A percentile compares a stretch with the other conserved stretches of the same genome.
These are phyloP conservation scores for Coleophoma cylindrospora DNA, from an alignment of 2,329 filamentous ascomycete species.

Conservation along the genomic window DNA sequence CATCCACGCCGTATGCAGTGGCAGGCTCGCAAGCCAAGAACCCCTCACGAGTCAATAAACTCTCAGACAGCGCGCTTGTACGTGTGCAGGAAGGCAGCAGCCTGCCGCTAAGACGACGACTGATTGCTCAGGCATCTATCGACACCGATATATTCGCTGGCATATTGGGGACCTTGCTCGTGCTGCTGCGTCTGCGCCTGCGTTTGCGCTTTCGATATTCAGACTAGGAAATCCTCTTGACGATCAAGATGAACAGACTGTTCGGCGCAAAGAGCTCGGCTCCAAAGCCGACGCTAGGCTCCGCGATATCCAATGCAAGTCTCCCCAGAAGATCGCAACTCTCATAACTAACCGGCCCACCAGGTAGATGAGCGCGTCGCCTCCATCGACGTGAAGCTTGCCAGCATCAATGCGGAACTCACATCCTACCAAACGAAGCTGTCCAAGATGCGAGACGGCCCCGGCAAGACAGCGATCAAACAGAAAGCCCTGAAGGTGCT, in stretches of 20 bases:
- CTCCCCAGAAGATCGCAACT: constrained; percentile 14
- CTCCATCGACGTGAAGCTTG: constrained; percentile 89
- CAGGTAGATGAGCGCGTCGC: constrained; percentile 77
- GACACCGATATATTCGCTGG: too few species aligned
- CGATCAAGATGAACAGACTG: constrained; percentile 77
- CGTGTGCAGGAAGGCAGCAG: too few species aligned
- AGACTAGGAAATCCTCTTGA: too few species aligned
- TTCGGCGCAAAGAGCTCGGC: constrained; percentile 84
- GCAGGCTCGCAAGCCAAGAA: too few species aligned
- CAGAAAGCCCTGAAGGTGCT: constrained; percentile 93
- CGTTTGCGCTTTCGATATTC: too few species aligned
- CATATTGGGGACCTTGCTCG: too few species aligned
- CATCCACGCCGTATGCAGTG: too few species aligned
- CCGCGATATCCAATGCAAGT: constrained; percentile 73
- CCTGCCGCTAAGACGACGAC: too few species aligned
- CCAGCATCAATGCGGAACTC: constrained; percentile 86
- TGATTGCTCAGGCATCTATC: too few species aligned
- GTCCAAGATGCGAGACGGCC: constrained; percentile 89
- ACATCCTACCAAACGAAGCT: constrained; percentile 83
- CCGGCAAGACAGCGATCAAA: constrained; percentile 87
- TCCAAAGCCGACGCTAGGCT: constrained; percentile 83
- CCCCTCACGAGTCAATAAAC: too few species aligned
- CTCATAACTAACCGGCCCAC: constrained; percentile 11
- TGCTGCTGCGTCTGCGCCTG: too few species aligned
- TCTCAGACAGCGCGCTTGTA: too few species aligned